A percentile compares a stretch with the other conserved stretches of the same genome.
These are phyloP conservation scores for Coffea eugenioides DNA, from an alignment of 257 asterid genomes.

Conservation along the genomic window DNA sequence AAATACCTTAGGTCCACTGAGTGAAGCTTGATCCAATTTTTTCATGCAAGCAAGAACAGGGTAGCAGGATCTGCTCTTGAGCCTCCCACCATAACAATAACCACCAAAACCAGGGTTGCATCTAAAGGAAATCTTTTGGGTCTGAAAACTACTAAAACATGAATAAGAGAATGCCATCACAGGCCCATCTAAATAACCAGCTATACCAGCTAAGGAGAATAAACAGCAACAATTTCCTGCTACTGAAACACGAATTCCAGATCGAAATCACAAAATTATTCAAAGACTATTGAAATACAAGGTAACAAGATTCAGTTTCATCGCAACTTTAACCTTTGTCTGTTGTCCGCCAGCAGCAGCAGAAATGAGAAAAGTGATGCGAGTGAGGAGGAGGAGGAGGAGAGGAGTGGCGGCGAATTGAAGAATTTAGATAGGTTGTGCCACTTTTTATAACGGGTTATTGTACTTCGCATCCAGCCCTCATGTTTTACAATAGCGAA, in stretches of 20 bases:
- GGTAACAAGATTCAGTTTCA: background rate
- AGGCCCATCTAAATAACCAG: background rate
- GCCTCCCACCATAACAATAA: conserved; percentile 9
- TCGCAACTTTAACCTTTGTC: background rate
- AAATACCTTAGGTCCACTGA: conserved; percentile 47
- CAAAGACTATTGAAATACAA: background rate
- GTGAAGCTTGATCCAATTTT: conserved; percentile 27
- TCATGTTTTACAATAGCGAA: background rate
- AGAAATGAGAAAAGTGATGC: background rate
- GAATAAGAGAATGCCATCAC: conserved; percentile 50
- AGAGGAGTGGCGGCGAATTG: background rate
- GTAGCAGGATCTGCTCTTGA: conserved; percentile 16
- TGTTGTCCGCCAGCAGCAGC: too few relatives aligned
- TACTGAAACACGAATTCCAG: background rate
- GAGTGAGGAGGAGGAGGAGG: background rate
- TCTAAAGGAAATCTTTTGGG: conserved; percentile 31
- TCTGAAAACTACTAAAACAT: conserved; percentile 27
- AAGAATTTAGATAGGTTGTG: background rate
- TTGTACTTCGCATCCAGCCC: background rate
- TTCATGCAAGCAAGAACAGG: conserved; percentile 37
- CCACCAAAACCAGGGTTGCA: conserved; percentile 9
- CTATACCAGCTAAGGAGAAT: background rate
- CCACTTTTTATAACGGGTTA: background rate
- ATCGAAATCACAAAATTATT: too few relatives aligned
- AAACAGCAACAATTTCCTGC: background rate